phyloP scores from a whole-genome alignment of 345 rosid genomes.

The Boechera stricta region DNA sequence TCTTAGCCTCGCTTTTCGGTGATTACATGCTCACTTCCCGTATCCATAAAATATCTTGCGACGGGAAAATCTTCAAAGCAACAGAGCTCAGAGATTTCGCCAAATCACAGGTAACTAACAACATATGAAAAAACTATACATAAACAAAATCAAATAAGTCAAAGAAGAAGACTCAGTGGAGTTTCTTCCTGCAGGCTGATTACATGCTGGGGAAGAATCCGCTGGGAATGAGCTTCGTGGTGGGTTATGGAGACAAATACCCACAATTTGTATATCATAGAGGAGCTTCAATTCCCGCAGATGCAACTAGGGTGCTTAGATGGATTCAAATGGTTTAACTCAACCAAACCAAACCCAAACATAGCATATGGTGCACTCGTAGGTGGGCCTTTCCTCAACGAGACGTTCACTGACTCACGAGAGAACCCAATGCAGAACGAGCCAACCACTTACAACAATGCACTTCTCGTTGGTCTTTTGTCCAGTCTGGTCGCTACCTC shows the following conservation, averaged over 20 bases:
- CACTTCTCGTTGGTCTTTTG: constrained; percentile 83
- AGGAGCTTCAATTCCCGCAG: constrained; percentile 91
- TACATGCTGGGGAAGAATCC: constrained; percentile 90
- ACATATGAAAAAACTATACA: too few species aligned
- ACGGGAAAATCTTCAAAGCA: constrained; percentile 68
- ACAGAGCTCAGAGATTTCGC: constrained; percentile 89
- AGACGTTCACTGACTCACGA: constrained; percentile 70
- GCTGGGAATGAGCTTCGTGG: constrained; percentile 78
- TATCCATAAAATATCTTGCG: constrained; percentile 68
- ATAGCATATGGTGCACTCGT: constrained; percentile 87
- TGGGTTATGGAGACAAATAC: constrained; percentile 88
- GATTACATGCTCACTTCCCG: constrained; percentile 93
- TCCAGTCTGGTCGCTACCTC: constrained; percentile 93
- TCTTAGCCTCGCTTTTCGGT: constrained; percentile 83
- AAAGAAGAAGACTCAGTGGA: constrained; percentile 3
- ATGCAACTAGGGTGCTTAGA: constrained; percentile 71
- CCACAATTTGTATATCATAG: constrained; percentile 89
- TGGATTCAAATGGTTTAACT: constrained; percentile 78
- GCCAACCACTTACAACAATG: constrained; percentile 91
- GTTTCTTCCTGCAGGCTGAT: constrained; percentile 70
- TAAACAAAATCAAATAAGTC: not conserved
- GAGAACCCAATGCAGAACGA: constrained; percentile 85
- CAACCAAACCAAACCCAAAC: constrained; percentile 79
- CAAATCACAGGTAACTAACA: constrained; percentile 87
- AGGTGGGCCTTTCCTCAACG: constrained; percentile 92